A percentile compares a stretch with the other conserved stretches of the same genome.
phyloP scores from a whole-genome alignment of 129 eudicot species.

The Cynara cardunculus region DNA sequence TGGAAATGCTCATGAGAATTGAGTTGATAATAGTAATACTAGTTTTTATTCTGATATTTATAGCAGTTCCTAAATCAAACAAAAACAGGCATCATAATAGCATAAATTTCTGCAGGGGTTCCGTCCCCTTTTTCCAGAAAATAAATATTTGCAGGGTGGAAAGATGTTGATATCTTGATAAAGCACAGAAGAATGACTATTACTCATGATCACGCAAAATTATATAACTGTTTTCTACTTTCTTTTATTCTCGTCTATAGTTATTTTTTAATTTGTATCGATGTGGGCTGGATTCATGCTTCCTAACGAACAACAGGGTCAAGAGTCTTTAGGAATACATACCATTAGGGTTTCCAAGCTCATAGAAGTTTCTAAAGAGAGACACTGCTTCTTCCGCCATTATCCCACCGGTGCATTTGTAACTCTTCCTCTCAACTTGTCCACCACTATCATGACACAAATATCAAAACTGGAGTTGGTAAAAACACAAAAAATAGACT shows the following conservation, averaged over 20 bases:
- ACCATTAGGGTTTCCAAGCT: constrained; percentile 94
- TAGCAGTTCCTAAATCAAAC: not conserved
- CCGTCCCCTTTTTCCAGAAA: too few relatives aligned
- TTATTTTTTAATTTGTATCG: not conserved
- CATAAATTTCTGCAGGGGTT: too few relatives aligned
- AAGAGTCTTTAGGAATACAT: not conserved
- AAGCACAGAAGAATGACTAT: not conserved
- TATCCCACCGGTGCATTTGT: constrained; percentile 78
- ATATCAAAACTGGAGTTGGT: not conserved
- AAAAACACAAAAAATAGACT: not conserved
- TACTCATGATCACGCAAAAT: not conserved
- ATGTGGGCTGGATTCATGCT: not conserved
- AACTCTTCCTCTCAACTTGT: constrained; percentile 36
- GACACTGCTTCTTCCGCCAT: constrained; percentile 83
- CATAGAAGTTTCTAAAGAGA: constrained; percentile 74
- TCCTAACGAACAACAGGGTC: not conserved
- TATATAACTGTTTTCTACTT: not conserved
- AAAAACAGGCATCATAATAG: too few relatives aligned
- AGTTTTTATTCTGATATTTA: not conserved
- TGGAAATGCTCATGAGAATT: not conserved
- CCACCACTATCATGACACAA: constrained; percentile 28
- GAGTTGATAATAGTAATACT: not conserved
- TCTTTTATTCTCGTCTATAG: not conserved
- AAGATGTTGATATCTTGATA: not conserved
- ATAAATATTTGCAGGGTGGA: too few relatives aligned